Conservation (phyloP, 2,329 filamentous ascomycete genomes). For the Didymella segeticola region DNA sequence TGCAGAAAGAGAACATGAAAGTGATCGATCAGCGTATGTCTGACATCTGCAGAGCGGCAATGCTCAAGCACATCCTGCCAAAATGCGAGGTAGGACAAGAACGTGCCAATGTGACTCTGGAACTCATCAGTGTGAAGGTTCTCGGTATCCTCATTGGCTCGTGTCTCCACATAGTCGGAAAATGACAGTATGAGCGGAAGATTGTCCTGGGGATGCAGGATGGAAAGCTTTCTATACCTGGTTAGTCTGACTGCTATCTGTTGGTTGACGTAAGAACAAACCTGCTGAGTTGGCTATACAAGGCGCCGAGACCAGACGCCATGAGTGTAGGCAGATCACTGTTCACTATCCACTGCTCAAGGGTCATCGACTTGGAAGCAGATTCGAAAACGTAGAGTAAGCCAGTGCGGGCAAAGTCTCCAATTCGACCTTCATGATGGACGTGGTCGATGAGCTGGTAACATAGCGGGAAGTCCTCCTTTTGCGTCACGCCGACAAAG, state of each 20-base stretch:
- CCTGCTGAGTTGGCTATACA: conserved; percentile 72
- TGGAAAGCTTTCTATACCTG: conserved; percentile 72
- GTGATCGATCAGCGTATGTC: conserved; percentile 91
- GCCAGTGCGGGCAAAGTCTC: conserved; percentile 94
- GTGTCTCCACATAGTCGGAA: conserved; percentile 83
- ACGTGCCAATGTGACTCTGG: conserved; percentile 87
- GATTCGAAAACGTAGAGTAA: conserved; percentile 95
- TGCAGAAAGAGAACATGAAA: conserved; percentile 97
- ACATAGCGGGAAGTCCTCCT: conserved; percentile 93
- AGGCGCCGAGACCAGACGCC: conserved; percentile 89
- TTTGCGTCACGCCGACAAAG: conserved; percentile 83
- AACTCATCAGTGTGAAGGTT: conserved; percentile 77
- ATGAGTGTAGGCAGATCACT: conserved; percentile 96
- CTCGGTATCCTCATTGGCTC: conserved; percentile 69
- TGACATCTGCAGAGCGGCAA: conserved; percentile 89
- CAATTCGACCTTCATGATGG: conserved; percentile 90
- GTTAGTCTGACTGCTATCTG: conserved; percentile 17
- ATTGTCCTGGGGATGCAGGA: conserved; percentile 75
- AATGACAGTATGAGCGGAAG: conserved; percentile 84
- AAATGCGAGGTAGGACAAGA: conserved; percentile 92
- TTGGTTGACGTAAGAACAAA: conserved; percentile 34
- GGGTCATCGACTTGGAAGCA: conserved; percentile 77
- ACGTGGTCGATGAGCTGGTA: conserved; percentile 97
- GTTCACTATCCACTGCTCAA: conserved; percentile 97
- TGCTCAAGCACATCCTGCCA: conserved; percentile 99